Conservation (phyloP, 495 filamentous ascomycete species). For the Aspergillus kassunensis region DNA sequence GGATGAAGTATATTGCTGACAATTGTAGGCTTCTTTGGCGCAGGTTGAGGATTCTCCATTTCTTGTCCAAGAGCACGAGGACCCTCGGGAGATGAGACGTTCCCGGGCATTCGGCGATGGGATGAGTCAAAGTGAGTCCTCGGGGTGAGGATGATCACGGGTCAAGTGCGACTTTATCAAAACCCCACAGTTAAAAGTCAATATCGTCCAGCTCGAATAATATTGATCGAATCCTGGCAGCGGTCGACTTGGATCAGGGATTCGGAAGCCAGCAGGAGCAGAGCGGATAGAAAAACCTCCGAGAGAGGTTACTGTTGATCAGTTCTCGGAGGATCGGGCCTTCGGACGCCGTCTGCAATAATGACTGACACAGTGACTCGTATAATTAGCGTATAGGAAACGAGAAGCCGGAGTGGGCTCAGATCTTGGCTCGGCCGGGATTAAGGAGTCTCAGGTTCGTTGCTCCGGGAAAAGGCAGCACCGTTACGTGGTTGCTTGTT, state of each 20-base stretch:
- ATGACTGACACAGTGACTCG: too few relatives aligned
- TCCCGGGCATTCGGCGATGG: too few relatives aligned
- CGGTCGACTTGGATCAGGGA: too few relatives aligned
- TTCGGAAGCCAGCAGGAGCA: neutral
- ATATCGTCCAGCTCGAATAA: neutral
- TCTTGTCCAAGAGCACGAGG: too few relatives aligned
- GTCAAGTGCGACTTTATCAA: too few relatives aligned
- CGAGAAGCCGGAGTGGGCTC: too few relatives aligned
- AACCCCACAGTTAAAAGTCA: neutral
- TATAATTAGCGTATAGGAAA: too few relatives aligned
- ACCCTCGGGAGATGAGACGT: too few relatives aligned
- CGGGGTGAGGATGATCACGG: neutral
- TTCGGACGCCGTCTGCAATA: neutral
- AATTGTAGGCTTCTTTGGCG: neutral
- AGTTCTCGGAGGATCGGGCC: neutral
- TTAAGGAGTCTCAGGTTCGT: conserved; percentile 6
- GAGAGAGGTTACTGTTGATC: too few relatives aligned
- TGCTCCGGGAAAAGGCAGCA: conserved; percentile 6
- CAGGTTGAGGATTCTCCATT: neutral
- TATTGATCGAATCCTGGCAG: too few relatives aligned
- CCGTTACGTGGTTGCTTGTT: conserved; percentile 11
- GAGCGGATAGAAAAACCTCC: neutral
- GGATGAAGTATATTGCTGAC: neutral
- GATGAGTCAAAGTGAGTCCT: neutral
- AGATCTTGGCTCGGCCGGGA: conserved; percentile 8